These are phyloP conservation scores for Fusarium sp. DNA, from an alignment of 2,329 filamentous ascomycete species.

Conservation along the genomic window DNA sequence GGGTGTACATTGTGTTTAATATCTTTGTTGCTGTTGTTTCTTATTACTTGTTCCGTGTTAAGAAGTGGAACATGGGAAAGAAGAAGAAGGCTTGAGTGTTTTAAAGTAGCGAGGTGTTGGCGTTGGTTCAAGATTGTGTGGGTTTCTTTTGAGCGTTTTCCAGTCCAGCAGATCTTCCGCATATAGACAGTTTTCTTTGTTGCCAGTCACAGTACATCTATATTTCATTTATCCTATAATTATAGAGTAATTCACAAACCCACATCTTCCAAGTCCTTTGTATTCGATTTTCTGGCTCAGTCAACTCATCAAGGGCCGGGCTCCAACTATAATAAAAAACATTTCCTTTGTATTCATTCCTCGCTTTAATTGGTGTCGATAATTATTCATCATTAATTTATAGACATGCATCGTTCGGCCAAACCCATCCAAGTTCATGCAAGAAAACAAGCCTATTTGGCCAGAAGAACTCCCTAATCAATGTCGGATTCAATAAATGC, in stretches of 20 bases:
- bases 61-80: slow-evolving; percentile 36
- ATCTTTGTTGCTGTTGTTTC: slow-evolving; percentile 24
- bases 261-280: not conserved
- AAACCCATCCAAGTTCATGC: not conserved
- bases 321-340: too few relatives aligned
- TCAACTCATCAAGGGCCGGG: too few relatives aligned
- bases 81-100: slow-evolving; percentile 24
- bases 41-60: slow-evolving; percentile 35
- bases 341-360: not conserved
- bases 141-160: not conserved
- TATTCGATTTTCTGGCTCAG: too few relatives aligned
- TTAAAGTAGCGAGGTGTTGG: not conserved
- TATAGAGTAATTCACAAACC: not conserved
- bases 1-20: slow-evolving; percentile 34
- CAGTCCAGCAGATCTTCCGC: not conserved
- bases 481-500: not conserved
- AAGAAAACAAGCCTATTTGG: not conserved
- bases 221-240: not conserved
- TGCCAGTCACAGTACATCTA: not conserved
- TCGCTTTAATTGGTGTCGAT: not conserved
- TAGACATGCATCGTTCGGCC: not conserved
- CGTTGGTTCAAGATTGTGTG: not conserved
- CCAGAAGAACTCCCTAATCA: not conserved
- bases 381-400: not conserved
- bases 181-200: not conserved